Base-by-base conservation (phyloP, 139 green algal genomes). In the Tetradesmus obliquus region DNA sequence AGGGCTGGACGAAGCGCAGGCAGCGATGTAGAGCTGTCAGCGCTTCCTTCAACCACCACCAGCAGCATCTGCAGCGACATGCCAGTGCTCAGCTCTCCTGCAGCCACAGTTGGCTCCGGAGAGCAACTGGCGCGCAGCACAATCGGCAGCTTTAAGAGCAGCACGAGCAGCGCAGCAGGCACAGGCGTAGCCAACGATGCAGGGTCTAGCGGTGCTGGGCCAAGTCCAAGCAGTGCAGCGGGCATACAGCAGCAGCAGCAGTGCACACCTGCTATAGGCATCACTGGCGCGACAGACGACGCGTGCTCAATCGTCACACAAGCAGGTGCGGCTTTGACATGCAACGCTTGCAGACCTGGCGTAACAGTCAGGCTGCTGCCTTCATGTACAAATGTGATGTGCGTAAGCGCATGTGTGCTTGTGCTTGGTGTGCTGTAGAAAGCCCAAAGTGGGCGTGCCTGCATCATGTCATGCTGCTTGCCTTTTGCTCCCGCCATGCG, bases 11-110 rank as follows among this genome's bases (percentile, higher is more conserved):
- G 66, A 3, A 88, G 84, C 57, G 84, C 72, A 22, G 84, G 84
- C 19, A 88, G 84, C 72, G 84, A 88, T 88, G 84, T 88, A 6
- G 84, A 88, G 57, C 24, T 88, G n/a, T 55, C 74, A 17, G 74
- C 74, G 5, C 74, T 82, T 20, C 66, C 66, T 7, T 76, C 66
- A 76, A 76, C 66, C 66, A 76, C 66, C 17, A 55, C n/a, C 53
- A 88, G 84, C 58, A 88, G 57, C n/a, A 45, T 79, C 84, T 57
- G 57, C 57, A 79, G 22, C 22, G 84, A 20, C 10, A 19, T 76
- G 17, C 17, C 66, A 6, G 17, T 76, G 2, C 66, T 76, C 1
- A 62, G 53, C 55, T 87, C 51, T 8, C 22, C 82, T 53, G 82
- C 54, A 69, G n/a, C 53, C 54, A 87, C 66, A 76, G 66, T n/a